phyloP scores from a whole-genome alignment of 805 yeast species.

The Pichia manshurica region DNA sequence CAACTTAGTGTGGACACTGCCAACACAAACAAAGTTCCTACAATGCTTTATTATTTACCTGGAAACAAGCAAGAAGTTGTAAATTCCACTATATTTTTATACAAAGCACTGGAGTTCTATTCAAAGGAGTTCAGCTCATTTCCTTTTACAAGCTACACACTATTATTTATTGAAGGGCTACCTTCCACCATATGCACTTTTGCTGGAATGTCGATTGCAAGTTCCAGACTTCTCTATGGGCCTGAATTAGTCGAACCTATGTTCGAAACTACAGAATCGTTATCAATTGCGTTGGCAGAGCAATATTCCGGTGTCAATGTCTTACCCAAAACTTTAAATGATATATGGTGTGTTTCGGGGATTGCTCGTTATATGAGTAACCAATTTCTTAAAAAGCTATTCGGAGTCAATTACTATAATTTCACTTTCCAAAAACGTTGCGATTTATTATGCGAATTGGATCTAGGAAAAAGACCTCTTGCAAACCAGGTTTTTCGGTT shows the following conservation, averaged over 20 bases:
- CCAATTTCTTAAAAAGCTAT: conserved; percentile 58
- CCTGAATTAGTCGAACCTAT: conserved; percentile 74
- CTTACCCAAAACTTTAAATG: conserved; percentile 71
- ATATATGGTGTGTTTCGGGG: conserved; percentile 87
- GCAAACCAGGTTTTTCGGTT: conserved; percentile 60
- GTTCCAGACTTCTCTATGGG: conserved; percentile 61
- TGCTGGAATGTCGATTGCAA: conserved; percentile 65
- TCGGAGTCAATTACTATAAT: conserved; percentile 81
- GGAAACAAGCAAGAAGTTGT: conserved; percentile 49
- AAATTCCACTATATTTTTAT: conserved; percentile 72
- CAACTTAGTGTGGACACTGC: conserved; percentile 15
- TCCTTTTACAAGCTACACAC: conserved; percentile 77
- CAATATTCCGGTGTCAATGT: conserved; percentile 96
- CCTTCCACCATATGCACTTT: conserved; percentile 51
- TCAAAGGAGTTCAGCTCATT: conserved; percentile 88
- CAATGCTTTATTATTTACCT: conserved; percentile 59
- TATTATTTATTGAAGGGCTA: conserved; percentile 64
- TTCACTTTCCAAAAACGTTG: conserved; percentile 60
- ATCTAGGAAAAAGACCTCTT: conserved; percentile 76
- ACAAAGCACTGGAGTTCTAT: conserved; percentile 75
- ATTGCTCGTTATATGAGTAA: conserved; percentile 77
- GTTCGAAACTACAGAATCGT: conserved; percentile 57
- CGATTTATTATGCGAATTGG: conserved; percentile 65
- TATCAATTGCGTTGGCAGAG: conserved; percentile 67
- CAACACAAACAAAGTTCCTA: conserved; percentile 39